Base-by-base conservation (phyloP, 202 grass and related monocot genomes). In the Cymbopogon flexuosus region DNA sequence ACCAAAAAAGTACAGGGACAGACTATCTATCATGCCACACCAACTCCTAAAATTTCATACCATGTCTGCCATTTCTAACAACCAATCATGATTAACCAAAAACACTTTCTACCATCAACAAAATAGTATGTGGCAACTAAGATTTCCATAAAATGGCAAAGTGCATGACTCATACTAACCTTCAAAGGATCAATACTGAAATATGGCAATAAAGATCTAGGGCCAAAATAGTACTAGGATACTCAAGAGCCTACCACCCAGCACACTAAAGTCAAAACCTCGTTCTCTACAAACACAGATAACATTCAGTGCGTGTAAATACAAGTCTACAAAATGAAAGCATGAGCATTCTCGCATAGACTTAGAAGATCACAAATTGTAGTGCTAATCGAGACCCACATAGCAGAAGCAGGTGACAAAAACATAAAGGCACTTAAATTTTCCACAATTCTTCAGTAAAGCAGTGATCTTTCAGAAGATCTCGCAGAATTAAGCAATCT, bases 21-120 rank as follows among this genome's bases (percentile, higher is more conserved):
- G 66, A 68, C 66, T 82, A 82, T 89, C 78, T 62, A 82, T 82
- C 62, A 86, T 73, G 59, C 49, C 79, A 68, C 67, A 85, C 83
- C 79, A 82, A 82, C 87, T 86, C 51, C 67, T 62, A 61, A 62
- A 85, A 85, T 43, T 19, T 35, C 18, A 82, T 75, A 81, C 11
- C 59, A 21, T 59, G 13, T 85, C 81, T 82, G 66, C 60, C 60
- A 49, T 77, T 75, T 89, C 83, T 73, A 89, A 78, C 83, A 82
- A 82, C 83, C 68, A 82, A 30, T 78, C 60, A 72, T 85, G 78
- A 85, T 68, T 61, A 77, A 16, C 21, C 18, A 82, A n/a, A 52
- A 72, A 81, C 35, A 61, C 58, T 73, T 73, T 60, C 31, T 33
- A 67, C 69, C 54, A 80, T 74, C 40, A 65, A 75, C 8, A 5